Conservation (phyloP, 2,329 filamentous ascomycete genomes). For the Chaetomium sp. region DNA sequence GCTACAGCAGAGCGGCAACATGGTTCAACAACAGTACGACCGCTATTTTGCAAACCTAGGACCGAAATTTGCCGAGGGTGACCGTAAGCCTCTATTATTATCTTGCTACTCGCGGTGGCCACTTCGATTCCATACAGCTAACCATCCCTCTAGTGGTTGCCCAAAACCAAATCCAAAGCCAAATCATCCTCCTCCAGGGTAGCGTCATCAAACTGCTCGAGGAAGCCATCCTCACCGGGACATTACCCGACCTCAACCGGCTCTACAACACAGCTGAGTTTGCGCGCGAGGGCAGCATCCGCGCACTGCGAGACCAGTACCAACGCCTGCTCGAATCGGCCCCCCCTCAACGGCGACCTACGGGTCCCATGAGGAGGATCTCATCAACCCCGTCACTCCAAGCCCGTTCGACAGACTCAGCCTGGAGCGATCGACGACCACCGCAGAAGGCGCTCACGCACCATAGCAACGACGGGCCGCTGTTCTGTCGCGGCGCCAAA, state of each 20-base stretch:
- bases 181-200: conserved; percentile 44
- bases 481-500: conserved; percentile 42
- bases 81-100: conserved; percentile 32
- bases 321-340: conserved; percentile 37
- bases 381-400: conserved; percentile 33
- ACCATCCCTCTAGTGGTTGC: conserved; percentile 33
- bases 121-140: background rate
- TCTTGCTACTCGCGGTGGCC: too few species aligned
- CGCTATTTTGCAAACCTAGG: conserved; percentile 39
- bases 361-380: conserved; percentile 27
- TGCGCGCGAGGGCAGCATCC: conserved; percentile 42
- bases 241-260: conserved; percentile 37
- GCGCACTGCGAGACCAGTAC: conserved; percentile 42
- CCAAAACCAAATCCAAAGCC: conserved; percentile 43
- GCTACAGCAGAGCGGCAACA: conserved; percentile 38
- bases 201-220: conserved; percentile 45
- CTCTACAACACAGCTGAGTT: conserved; percentile 42
- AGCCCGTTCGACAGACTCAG: background rate
- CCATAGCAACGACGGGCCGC: conserved; percentile 27
- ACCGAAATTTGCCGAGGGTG: conserved; percentile 42
- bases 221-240: conserved; percentile 41
- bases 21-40: conserved; percentile 43
- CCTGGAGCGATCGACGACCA: background rate
- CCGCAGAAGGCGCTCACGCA: background rate
- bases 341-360: conserved; percentile 19